These are phyloP conservation scores for Ophiostoma sp. DNA, from an alignment of 2,329 filamentous ascomycete species.

Conservation along the genomic window DNA sequence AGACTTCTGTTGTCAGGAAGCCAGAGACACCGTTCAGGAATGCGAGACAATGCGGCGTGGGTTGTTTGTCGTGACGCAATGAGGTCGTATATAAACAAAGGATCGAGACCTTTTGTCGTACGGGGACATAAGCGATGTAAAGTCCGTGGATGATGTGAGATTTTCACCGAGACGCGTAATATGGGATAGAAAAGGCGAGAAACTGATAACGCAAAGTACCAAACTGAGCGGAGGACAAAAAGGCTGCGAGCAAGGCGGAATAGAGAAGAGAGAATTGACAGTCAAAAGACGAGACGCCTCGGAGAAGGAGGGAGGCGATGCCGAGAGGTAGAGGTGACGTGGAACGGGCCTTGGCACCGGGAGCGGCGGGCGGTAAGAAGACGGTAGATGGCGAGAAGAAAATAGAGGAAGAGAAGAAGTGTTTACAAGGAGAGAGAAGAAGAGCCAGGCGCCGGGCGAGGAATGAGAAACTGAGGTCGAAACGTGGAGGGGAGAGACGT, in stretches of 20 bases:
- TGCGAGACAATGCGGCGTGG: background rate
- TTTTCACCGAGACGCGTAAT: background rate
- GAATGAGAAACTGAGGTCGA: constrained; percentile 24
- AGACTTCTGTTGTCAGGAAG: background rate
- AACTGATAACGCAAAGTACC: background rate
- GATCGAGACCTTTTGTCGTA: background rate
- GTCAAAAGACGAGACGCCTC: background rate
- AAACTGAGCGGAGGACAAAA: background rate
- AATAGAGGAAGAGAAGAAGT: background rate
- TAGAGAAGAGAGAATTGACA: background rate
- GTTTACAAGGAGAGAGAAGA: background rate
- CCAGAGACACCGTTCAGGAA: background rate
- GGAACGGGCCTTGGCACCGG: constrained; percentile 18
- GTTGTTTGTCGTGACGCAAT: background rate
- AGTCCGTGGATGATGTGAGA: background rate
- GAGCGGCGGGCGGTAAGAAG: background rate
- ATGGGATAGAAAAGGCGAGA: background rate
- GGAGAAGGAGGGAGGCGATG: background rate
- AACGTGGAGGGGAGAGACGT: background rate
- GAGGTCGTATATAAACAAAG: background rate
- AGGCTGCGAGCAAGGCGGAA: background rate
- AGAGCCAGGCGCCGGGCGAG: constrained; percentile 25
- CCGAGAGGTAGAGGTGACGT: constrained; percentile 9
- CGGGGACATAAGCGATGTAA: background rate
- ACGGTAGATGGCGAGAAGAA: background rate